phyloP scores from a whole-genome alignment of 2,329 filamentous ascomycete species.

The Amauroascus niger region DNA sequence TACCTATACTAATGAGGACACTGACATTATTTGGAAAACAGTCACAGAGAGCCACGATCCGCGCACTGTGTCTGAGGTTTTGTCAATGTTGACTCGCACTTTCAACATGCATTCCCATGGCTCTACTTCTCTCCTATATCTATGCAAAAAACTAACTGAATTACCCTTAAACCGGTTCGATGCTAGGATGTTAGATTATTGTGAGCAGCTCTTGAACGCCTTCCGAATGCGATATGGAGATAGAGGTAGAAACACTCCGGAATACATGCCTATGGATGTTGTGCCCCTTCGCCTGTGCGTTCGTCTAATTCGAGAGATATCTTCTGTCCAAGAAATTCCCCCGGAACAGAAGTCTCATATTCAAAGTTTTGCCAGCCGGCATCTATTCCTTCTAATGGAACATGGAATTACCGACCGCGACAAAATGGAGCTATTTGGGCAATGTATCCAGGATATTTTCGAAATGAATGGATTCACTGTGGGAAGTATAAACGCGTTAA shows the following conservation, averaged over 20 bases:
- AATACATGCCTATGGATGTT: slow-evolving; percentile 27
- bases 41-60: slow-evolving; percentile 74
- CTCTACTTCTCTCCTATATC: slow-evolving; percentile 47
- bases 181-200: slow-evolving; percentile 51
- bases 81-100: slow-evolving; percentile 53
- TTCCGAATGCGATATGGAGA: slow-evolving; percentile 38
- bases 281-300: slow-evolving; percentile 50
- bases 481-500: slow-evolving; percentile 62
- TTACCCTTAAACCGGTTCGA: slow-evolving; percentile 57
- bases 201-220: slow-evolving; percentile 47
- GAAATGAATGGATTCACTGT: slow-evolving; percentile 54
- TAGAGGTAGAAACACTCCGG: slow-evolving; percentile 18
- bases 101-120: slow-evolving; percentile 37
- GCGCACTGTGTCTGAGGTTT: slow-evolving; percentile 69
- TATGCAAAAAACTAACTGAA: slow-evolving; percentile 60
- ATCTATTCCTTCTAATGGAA: slow-evolving; percentile 52
- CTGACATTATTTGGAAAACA: slow-evolving; percentile 74
- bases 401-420: slow-evolving; percentile 47
- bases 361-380: slow-evolving; percentile 53
- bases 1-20: slow-evolving; percentile 61
- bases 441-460: slow-evolving; percentile 60
- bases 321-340: slow-evolving; percentile 45
- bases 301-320: slow-evolving; percentile 62
- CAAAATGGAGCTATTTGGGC: slow-evolving; percentile 53
- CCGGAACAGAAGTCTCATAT: slow-evolving; percentile 52